phyloP scores from a whole-genome alignment of 352 stramenopile species.

The Phytophthora ramorum region DNA sequence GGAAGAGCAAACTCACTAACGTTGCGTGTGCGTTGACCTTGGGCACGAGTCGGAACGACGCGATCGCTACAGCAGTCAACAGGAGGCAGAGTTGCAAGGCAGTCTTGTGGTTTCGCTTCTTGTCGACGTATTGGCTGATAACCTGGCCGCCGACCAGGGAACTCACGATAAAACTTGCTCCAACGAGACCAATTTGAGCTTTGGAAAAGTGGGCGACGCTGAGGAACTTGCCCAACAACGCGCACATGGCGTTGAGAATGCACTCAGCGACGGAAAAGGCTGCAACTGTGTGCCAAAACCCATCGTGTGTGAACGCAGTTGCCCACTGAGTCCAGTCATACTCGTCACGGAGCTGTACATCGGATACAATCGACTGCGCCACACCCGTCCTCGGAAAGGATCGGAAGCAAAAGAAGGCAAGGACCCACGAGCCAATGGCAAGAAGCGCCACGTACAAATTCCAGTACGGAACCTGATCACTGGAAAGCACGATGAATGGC shows the following conservation, averaged over 20 bases:
- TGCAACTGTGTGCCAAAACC: slow-evolving; percentile 69
- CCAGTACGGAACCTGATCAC: slow-evolving; percentile 43
- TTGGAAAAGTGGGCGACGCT: slow-evolving; percentile 69
- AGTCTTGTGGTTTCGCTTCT: slow-evolving; percentile 61
- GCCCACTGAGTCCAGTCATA: slow-evolving; percentile 82
- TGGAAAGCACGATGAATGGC: slow-evolving; percentile 57
- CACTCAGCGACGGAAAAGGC: slow-evolving; percentile 76
- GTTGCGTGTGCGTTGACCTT: slow-evolving; percentile 43
- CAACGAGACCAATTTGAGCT: slow-evolving; percentile 66
- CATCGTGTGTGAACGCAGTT: slow-evolving; percentile 63
- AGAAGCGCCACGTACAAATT: slow-evolving; percentile 55
- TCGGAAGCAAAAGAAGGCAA: slow-evolving; percentile 46
- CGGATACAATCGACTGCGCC: slow-evolving; percentile 54
- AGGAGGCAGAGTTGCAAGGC: slow-evolving; percentile 65
- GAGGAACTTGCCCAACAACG: slow-evolving; percentile 75
- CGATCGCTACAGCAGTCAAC: slow-evolving; percentile 49
- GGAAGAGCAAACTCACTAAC: slow-evolving; percentile 49
- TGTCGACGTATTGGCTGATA: slow-evolving; percentile 73
- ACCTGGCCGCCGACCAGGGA: slow-evolving; percentile 72
- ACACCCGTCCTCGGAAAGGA: slow-evolving; percentile 54
- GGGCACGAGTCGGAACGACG: slow-evolving; percentile 54
- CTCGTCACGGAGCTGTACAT: slow-evolving; percentile 67
- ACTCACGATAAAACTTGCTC: slow-evolving; percentile 74
- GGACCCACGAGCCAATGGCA: slow-evolving; percentile 26
- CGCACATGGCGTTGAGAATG: slow-evolving; percentile 74